These are phyloP conservation scores for Neonectria ditissima DNA, from an alignment of 2,329 filamentous ascomycete genomes.

Conservation along the genomic window DNA sequence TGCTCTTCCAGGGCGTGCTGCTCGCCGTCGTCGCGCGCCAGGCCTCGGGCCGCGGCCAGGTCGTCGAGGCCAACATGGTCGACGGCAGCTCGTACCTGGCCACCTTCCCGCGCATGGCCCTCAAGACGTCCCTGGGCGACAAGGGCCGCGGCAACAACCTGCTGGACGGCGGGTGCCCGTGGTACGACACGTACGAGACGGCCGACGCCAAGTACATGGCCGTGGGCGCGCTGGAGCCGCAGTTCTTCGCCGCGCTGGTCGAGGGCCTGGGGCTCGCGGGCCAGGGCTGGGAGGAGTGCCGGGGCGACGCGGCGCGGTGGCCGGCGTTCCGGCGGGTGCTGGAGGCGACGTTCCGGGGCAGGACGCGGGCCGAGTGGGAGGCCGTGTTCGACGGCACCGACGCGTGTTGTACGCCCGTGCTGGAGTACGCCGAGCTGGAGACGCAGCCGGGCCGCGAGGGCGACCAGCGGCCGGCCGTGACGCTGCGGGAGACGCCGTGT, in stretches of 20 bases:
- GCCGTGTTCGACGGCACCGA: conserved; percentile 87
- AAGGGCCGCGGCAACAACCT: conserved; percentile 78
- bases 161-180: conserved; percentile 87
- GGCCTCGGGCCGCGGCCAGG: conserved; percentile 78
- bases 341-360: conserved; percentile 72
- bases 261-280: conserved; percentile 72
- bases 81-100: conserved; percentile 86
- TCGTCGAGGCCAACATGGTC: conserved; percentile 97
- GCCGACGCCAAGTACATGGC: conserved; percentile 83
- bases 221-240: conserved; percentile 90
- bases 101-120: conserved; percentile 78
- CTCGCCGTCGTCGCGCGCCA: conserved; percentile 79
- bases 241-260: conserved; percentile 80
- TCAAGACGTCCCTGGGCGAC: conserved; percentile 72
- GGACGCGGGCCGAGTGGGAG: conserved; percentile 85
- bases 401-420: conserved; percentile 90
- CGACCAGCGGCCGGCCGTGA: conserved; percentile 78
- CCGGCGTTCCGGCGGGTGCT: conserved; percentile 72
- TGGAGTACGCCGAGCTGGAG: conserved; percentile 80
- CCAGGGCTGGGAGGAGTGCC: conserved; percentile 62
- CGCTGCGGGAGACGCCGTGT: conserved; percentile 76
- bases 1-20: conserved; percentile 84
- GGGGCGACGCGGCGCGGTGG: conserved; percentile 75
- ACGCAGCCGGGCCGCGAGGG: conserved; percentile 62
- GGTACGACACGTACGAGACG: conserved; percentile 90